These are phyloP conservation scores for Raphanus hybrid DNA, from an alignment of 441 rosid species.

Conservation along the genomic window DNA sequence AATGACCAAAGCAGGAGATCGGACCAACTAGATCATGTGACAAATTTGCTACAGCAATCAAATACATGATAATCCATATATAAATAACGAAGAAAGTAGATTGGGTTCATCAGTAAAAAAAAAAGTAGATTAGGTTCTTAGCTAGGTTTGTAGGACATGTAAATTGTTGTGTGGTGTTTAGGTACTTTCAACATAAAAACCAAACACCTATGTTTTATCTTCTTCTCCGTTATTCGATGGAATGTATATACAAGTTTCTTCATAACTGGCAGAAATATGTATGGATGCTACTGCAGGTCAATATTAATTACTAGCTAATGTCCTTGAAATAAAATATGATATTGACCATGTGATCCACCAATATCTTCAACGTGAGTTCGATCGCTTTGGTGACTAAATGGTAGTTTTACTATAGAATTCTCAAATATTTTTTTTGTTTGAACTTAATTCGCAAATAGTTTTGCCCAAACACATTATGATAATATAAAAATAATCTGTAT, in stretches of 20 bases:
- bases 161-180: constrained; percentile 3
- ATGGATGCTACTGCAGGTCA: constrained; percentile 10
- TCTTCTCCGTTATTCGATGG: neutral
- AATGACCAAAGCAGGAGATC: constrained; percentile 1
- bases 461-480: constrained; percentile 21
- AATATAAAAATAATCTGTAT: neutral
- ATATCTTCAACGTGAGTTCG: constrained; percentile 5
- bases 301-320: neutral
- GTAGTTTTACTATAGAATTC: too few species aligned
- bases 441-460: too few species aligned
- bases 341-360: constrained; percentile 23
- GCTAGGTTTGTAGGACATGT: neutral
- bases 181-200: constrained; percentile 5
- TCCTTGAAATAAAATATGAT: neutral
- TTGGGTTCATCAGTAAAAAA: neutral
- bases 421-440: too few species aligned
- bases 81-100: neutral
- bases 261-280: neutral
- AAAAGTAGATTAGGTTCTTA: neutral
- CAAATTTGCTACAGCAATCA: constrained; percentile 3
- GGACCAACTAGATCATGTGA: neutral
- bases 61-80: constrained; percentile 1
- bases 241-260: neutral
- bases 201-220: neutral
- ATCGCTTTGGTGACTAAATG: too few species aligned